Evolutionary conservation across 1,139 yeast species (phyloP), one percentile per base, ranked within the genome.

Genomic region (Nakaseomyces uthaithaninus): DNA sequence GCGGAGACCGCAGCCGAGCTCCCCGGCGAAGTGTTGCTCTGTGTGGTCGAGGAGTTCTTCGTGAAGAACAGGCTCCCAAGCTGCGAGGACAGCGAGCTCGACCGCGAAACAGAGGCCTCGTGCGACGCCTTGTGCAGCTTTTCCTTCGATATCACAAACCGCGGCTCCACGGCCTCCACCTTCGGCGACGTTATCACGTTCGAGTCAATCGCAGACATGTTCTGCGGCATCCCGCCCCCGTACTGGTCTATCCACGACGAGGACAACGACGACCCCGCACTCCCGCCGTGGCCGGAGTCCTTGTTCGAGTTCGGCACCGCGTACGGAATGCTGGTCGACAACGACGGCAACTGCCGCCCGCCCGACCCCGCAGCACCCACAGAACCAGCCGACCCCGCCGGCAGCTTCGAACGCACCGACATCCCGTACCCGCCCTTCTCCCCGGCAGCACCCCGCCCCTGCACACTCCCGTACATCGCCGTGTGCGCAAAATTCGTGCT

Each of bases 131-230:
- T 80, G 25, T 79, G 81, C 20, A 80, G 74, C 48, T 82, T 72
- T 50, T 79, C 89, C 52, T 80, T 80, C 3, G 87, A 78, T 31
- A 81, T 73, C 36, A 81, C 77, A 54, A 81, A 81, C 39, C 91
- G 67, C 11, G 85, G 79, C 52, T 81, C 91, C 19, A 81, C 78
- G 7, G 66, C 57, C 24, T 75, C 67, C 6, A 80, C 82, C 42
- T 72, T 75, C 2, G 91, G 91, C 0, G 87, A 79, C 41, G 75
- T 79, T 43, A 81, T 75, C 48, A 77, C 77, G 45, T 77, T 79
- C 12, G 80, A 72, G 43, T 64, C 68, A 43, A 66, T 66, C 41
- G 66, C 65, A 24, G 72, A 65, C 36, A 77, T 54, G 43, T 77
- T 49, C 66, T 72, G 62, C 59, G 84, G 57, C 71, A 80, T 56